Conservation (phyloP, 2,329 filamentous ascomycete species). For the Ascochyta pisi region DNA sequence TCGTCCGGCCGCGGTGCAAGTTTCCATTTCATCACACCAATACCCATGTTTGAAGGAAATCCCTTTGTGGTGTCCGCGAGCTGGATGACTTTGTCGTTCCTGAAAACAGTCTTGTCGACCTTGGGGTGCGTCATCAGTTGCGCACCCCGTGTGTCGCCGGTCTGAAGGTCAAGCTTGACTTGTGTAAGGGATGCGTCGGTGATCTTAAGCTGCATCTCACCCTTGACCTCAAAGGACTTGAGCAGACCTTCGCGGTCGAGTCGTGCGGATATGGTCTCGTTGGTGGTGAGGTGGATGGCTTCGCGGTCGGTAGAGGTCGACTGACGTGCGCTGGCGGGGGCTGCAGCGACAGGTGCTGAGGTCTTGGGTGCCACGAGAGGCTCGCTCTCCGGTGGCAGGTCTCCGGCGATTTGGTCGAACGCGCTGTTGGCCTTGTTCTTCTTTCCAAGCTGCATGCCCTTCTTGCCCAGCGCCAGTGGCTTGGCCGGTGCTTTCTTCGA, state of each 20-base stretch:
- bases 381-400: constrained; percentile 86
- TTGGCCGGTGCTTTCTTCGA: constrained; percentile 89
- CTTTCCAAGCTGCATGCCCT: constrained; percentile 99
- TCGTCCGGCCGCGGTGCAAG: constrained; percentile 83
- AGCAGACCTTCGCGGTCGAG: constrained; percentile 86
- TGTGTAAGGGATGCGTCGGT: constrained; percentile 88
- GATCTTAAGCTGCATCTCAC: constrained; percentile 90
- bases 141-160: constrained; percentile 79
- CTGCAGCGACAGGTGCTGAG: constrained; percentile 59
- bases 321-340: constrained; percentile 62
- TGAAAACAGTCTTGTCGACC: constrained; percentile 89
- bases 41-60: constrained; percentile 93
- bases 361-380: constrained; percentile 71
- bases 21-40: constrained; percentile 93
- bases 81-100: constrained; percentile 81
- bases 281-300: constrained; percentile 85
- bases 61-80: constrained; percentile 86
- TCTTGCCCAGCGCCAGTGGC: constrained; percentile 84
- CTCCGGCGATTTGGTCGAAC: constrained; percentile 92
- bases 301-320: constrained; percentile 78
- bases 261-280: constrained; percentile 88
- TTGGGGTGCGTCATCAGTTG: constrained; percentile 97
- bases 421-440: constrained; percentile 98
- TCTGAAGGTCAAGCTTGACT: constrained; percentile 81
- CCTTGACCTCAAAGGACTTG: constrained; percentile 86